Base-by-base conservation (phyloP, 306 rosid species). In the Cucumis cinereus region DNA sequence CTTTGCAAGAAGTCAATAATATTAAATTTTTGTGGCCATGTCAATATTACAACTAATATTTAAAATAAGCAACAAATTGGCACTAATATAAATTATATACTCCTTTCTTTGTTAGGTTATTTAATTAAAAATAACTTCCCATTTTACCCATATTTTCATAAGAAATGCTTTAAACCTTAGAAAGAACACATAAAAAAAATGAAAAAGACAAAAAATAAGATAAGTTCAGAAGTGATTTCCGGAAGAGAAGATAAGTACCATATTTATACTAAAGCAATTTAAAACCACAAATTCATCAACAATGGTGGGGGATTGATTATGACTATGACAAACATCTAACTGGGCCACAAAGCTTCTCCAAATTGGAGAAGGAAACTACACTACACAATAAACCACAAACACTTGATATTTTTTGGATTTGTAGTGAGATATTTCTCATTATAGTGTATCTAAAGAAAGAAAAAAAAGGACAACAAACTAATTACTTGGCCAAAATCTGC, bases 401-500 rank as follows among this genome's bases (percentile, higher is more conserved):
- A 64, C 72, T 7, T n/a, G 20, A 22, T 69, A 13, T 45, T 20
- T 19, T 28, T 61, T 15, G 7, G 54, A 2, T 50, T 50, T 50
- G 55, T 50, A 50, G 55, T 16, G 55, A 41, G 74, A 68, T 41
- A 40, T 68, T 68, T 43, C 30, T 45, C 55, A 64, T 36, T 8
- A 67, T 40, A 68, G 74, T 41, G 10, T 12, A 6, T 11, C 35
- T 41, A 68, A 64, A 26, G 6, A 5, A 4, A 49, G n/a, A n/a
- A 49, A 49, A 5, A 41, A 63, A 69, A 43, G 23, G 41, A 24
- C n/a, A 36, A 50, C 17, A 17, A 57, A 45, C 33, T 49, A 7
- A 47, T 85, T 86, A 90, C 82, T 90, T 88, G 49, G 85, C 93
- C 74, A 86, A 83, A 85, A 84, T 81, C 59, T 81, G 91, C 79